Conservation (phyloP, 2,329 filamentous ascomycete genomes). For the Cadophora malorum region DNA sequence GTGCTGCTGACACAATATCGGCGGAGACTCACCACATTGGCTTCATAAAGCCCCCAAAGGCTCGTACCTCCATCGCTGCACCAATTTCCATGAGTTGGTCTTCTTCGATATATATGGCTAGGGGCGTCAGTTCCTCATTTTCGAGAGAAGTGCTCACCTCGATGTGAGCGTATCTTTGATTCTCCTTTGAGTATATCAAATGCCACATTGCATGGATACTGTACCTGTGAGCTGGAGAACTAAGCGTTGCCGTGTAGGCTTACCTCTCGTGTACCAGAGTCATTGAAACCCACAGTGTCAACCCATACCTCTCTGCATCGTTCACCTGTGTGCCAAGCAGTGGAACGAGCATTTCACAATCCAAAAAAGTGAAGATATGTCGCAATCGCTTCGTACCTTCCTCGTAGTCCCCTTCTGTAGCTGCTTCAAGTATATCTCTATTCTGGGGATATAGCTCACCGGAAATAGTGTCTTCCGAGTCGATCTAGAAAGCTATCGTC, state of each 20-base stretch:
- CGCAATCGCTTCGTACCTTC: background rate
- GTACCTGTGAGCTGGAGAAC: background rate
- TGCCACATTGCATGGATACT: slow-evolving; percentile 1
- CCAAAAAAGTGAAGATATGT: background rate
- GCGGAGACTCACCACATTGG: background rate
- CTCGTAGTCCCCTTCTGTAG: background rate
- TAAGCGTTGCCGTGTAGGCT: background rate
- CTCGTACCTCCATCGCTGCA: background rate
- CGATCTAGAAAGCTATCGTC: background rate
- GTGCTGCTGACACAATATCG: background rate
- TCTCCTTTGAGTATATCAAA: background rate
- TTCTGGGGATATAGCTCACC: background rate
- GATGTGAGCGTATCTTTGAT: background rate
- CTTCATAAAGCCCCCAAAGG: background rate
- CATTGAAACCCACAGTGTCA: background rate
- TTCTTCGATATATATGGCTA: background rate
- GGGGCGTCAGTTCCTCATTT: background rate
- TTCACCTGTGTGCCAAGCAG: background rate
- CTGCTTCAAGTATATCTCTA: background rate
- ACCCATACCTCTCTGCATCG: background rate
- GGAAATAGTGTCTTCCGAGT: background rate
- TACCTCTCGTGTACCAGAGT: slow-evolving; percentile 1
- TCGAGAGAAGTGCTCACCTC: background rate
- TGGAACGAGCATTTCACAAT: background rate
- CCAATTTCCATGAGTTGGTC: background rate